These are phyloP conservation scores for Trichoderma virens DNA, from an alignment of 495 filamentous ascomycete genomes.

Conservation along the genomic window DNA sequence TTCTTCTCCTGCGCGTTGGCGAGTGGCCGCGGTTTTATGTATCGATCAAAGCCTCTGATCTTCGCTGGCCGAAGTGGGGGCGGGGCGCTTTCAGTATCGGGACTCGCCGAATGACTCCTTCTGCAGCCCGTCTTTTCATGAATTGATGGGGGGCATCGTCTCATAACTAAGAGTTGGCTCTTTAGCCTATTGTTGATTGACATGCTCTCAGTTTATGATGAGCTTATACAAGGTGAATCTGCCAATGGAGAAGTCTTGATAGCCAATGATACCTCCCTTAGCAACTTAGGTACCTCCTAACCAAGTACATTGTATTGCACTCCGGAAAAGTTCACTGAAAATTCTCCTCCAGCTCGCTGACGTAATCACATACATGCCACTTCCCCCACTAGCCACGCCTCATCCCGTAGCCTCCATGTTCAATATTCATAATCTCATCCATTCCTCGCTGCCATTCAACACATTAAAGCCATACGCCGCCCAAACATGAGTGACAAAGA, in stretches of 20 bases:
- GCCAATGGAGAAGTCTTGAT: no score
- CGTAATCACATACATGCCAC: background rate
- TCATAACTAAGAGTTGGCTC: no score
- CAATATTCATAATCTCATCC: background rate
- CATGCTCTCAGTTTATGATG: no score
- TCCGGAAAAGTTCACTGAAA: no score
- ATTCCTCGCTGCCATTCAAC: background rate
- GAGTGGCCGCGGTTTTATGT: background rate
- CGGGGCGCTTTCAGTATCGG: background rate
- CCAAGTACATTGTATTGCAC: no score
- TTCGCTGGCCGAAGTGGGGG: background rate
- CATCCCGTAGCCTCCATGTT: background rate
- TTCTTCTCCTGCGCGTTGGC: background rate
- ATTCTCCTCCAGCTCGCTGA: background rate
- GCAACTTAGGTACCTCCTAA: no score
- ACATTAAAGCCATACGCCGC: background rate
- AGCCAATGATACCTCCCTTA: no score
- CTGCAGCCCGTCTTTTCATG: background rate
- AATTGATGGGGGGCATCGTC: background rate
- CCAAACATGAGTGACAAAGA: background rate
- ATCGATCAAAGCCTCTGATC: background rate
- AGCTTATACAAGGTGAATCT: no score
- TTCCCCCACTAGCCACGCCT: no score
- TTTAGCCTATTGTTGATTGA: no score
- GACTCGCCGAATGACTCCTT: background rate